Conservation (phyloP, 2,329 filamentous ascomycete species). For the Aureobasidium vineae region DNA sequence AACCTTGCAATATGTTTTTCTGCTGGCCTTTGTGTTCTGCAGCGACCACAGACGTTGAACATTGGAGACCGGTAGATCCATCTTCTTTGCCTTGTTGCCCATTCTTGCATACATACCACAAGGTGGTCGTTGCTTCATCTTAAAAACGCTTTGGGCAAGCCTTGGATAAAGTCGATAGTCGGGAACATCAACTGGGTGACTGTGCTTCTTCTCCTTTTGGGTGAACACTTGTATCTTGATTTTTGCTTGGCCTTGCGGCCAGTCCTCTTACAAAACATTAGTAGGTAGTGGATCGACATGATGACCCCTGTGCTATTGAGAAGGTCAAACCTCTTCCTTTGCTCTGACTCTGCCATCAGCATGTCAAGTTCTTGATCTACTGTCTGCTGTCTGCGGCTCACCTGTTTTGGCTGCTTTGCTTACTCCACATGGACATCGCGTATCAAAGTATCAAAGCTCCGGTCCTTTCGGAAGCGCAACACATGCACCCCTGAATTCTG, state of each 20-base stretch:
- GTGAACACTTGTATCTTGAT: background rate
- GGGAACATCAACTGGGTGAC: background rate
- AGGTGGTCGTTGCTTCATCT: background rate
- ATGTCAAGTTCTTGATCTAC: background rate
- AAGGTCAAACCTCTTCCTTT: background rate
- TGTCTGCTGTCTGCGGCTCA: background rate
- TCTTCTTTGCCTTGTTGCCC: background rate
- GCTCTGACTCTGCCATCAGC: background rate
- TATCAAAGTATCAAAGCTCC: background rate
- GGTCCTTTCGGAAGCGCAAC: background rate
- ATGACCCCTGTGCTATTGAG: background rate
- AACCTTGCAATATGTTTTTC: background rate
- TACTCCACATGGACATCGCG: background rate
- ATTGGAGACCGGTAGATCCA: background rate
- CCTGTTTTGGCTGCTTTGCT: background rate
- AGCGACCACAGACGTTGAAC: background rate
- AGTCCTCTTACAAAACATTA: background rate
- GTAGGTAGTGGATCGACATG: background rate
- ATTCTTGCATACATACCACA: background rate
- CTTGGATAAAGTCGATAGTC: background rate
- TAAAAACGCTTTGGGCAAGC: constrained; percentile 1
- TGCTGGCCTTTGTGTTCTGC: background rate
- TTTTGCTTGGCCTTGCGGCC: background rate
- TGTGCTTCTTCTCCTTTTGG: background rate
- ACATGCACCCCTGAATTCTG: background rate